These are phyloP conservation scores for Termitomyces sp. DNA, from an alignment of 768 basidiomycete species.

Conservation along the genomic window DNA sequence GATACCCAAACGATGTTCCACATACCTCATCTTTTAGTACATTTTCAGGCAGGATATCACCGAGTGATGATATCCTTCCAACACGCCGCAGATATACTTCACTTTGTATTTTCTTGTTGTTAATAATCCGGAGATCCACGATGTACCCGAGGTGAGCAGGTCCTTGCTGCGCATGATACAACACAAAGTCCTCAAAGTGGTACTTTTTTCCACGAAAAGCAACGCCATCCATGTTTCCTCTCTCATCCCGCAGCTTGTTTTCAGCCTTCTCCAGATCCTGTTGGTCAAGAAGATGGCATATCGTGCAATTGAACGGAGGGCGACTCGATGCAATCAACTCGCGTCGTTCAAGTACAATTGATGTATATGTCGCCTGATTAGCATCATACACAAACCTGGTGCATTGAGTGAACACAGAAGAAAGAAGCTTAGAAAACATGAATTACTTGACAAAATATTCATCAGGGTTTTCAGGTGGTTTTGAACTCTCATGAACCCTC, in stretches of 20 bases:
- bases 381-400: conserved; percentile 48
- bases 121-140: conserved; percentile 18
- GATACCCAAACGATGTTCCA: background rate
- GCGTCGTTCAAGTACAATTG: conserved; percentile 26
- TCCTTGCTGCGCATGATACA: conserved; percentile 41
- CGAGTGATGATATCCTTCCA: conserved; percentile 41
- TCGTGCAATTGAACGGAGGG: conserved; percentile 49
- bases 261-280: conserved; percentile 23
- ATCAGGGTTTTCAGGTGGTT: conserved; percentile 21
- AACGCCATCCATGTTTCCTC: conserved; percentile 31
- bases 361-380: conserved; percentile 36
- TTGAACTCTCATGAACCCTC: conserved; percentile 28
- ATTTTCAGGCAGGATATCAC: conserved; percentile 28
- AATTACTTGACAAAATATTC: conserved; percentile 57
- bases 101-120: conserved; percentile 11
- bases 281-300: conserved; percentile 33
- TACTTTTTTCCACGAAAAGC: conserved; percentile 41
- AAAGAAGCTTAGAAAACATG: background rate
- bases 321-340: conserved; percentile 15
- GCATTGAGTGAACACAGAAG: background rate
- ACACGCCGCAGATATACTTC: conserved; percentile 30
- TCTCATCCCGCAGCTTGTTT: conserved; percentile 22
- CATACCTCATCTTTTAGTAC: conserved; percentile 54
- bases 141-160: conserved; percentile 57
- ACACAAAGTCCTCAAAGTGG: conserved; percentile 57